Conservation (phyloP, 768 basidiomycete genomes). For the Suillus plorans region DNA sequence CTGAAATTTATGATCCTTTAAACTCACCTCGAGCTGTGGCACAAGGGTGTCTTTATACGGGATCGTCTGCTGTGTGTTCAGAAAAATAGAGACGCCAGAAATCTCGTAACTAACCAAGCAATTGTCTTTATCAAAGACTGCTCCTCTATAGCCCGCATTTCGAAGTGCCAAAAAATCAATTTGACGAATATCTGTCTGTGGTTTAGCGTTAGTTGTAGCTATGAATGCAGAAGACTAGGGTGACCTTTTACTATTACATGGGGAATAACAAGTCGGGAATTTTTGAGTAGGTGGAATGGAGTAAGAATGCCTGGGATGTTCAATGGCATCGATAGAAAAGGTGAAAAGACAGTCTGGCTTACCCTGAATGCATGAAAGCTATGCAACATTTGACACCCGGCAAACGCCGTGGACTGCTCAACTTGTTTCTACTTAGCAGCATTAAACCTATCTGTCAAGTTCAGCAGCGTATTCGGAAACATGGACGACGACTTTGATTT, state of each 20-base stretch:
- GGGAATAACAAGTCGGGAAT: constrained; percentile 70
- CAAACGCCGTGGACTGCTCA: neutral
- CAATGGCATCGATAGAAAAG: constrained; percentile 53
- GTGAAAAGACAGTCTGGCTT: neutral
- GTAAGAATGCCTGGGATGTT: constrained; percentile 72
- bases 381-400: neutral
- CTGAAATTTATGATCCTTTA: neutral
- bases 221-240: constrained; percentile 4
- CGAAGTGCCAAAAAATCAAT: constrained; percentile 75
- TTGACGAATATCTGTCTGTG: constrained; percentile 79
- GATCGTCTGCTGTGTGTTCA: constrained; percentile 55
- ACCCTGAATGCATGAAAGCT: neutral
- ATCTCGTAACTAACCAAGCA: constrained; percentile 66
- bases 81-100: neutral
- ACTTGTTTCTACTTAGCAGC: neutral
- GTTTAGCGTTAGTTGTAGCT: constrained; percentile 12
- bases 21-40: constrained; percentile 68
- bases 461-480: neutral
- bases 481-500: constrained; percentile 70
- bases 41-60: constrained; percentile 77
- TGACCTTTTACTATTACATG: constrained; percentile 65
- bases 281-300: constrained; percentile 67
- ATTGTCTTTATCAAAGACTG: constrained; percentile 97
- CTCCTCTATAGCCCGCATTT: constrained; percentile 80
- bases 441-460: neutral